Conservation (phyloP, 352 stramenopile species). For the Heterotrichella gracilis region DNA sequence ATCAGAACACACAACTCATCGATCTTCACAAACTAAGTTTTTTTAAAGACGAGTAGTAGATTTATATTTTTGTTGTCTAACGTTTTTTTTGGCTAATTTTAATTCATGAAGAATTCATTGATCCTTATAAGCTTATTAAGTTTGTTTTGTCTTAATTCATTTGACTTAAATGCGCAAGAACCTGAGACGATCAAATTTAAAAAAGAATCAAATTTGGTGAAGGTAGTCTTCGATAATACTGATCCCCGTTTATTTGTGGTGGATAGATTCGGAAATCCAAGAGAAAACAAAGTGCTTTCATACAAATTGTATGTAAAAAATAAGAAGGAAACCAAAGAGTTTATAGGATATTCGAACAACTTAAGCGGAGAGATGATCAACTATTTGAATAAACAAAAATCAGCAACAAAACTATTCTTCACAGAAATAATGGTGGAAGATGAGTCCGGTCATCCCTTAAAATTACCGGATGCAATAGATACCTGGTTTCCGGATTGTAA, state of each 20-base stretch:
- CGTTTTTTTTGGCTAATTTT: too few relatives aligned
- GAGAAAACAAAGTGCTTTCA: neutral
- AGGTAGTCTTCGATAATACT: neutral
- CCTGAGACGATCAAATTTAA: neutral
- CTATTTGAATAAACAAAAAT: neutral
- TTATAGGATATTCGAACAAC: neutral
- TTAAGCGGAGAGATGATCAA: neutral
- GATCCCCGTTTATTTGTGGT: neutral
- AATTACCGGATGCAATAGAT: neutral
- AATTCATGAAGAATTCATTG: too few relatives aligned
- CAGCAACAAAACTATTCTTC: neutral
- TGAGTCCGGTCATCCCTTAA: neutral
- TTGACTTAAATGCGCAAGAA: neutral
- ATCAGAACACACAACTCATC: neutral
- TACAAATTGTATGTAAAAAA: slow-evolving; percentile 1
- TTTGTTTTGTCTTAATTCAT: too few relatives aligned
- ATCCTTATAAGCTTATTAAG: too few relatives aligned
- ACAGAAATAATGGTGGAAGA: neutral
- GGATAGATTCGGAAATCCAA: neutral
- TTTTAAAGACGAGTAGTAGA: slow-evolving; percentile 7
- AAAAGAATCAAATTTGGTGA: neutral
- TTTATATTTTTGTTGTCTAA: too few relatives aligned
- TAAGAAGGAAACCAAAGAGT: neutral
- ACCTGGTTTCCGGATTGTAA: neutral
- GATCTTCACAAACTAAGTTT: neutral